A percentile compares a stretch with the other conserved stretches of the same genome.
Evolutionary conservation across 257 asterid genomes (phyloP).

Genomic region (Lavandula angustifolia): DNA sequence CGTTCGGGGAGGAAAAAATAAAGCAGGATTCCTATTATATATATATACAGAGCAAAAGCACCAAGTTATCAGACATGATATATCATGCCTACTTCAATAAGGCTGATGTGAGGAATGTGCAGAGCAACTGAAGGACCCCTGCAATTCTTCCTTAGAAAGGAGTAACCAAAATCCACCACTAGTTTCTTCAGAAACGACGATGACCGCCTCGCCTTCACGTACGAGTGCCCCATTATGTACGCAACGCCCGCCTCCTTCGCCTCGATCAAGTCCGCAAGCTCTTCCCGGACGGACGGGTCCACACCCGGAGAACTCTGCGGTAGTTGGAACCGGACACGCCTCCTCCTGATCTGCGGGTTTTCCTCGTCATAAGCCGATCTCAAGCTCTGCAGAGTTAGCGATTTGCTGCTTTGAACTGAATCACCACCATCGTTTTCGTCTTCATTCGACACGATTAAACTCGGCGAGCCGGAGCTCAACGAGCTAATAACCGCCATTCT

Average conservation of each 20-base stretch:
- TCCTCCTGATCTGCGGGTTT: conserved; percentile 71
- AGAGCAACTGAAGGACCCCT: conserved; percentile 94
- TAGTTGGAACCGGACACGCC: conserved; percentile 62
- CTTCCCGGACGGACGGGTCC: conserved; percentile 73
- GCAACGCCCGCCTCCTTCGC: conserved; percentile 97
- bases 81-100: conserved; percentile 94
- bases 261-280: conserved; percentile 70
- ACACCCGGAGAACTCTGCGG: conserved; percentile 54
- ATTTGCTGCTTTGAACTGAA: conserved; percentile 71
- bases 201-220: conserved; percentile 78
- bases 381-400: conserved; percentile 67
- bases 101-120: conserved; percentile 91
- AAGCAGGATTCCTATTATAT: no score
- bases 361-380: conserved; percentile 77
- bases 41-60: background rate
- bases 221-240: conserved; percentile 91
- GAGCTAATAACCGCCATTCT: conserved; percentile 96
- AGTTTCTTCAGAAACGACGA: conserved; percentile 72
- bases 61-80: conserved; percentile 59
- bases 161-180: conserved; percentile 83
- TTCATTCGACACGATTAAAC: conserved; percentile 47
- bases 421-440: conserved; percentile 41
- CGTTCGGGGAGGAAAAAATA: no score
- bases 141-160: conserved; percentile 89
- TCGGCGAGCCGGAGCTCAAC: conserved; percentile 45